Evolutionary conservation across 352 stramenopile species (phyloP).

Genomic region (Pythium scleroteichum): DNA sequence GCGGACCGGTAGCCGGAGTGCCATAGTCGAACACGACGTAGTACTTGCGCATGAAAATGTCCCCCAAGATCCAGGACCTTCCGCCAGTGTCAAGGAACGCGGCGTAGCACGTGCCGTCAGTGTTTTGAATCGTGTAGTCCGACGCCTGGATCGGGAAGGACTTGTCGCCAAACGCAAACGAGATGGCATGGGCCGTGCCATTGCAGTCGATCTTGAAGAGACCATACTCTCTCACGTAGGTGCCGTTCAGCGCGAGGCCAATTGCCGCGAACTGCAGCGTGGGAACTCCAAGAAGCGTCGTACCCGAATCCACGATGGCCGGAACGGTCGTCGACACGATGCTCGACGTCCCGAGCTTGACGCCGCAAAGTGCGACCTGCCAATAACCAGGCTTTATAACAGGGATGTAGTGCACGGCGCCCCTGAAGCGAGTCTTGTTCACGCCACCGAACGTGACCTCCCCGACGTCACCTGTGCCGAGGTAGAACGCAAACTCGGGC

Average conservation of each 20-base stretch:
- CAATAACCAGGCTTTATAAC: constrained; percentile 67
- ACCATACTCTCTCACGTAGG: constrained; percentile 46
- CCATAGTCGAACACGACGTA: constrained; percentile 94
- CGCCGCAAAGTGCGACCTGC: constrained; percentile 69
- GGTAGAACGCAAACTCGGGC: constrained; percentile 95
- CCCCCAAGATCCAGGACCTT: constrained; percentile 89
- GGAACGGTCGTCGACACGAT: constrained; percentile 39
- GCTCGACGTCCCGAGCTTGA: constrained; percentile 42
- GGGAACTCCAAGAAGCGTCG: constrained; percentile 93
- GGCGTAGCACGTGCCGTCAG: constrained; percentile 90
- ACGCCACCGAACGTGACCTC: constrained; percentile 79
- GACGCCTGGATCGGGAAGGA: constrained; percentile 90
- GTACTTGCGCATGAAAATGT: constrained; percentile 96
- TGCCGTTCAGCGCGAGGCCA: constrained; percentile 81
- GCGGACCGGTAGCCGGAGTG: constrained; percentile 60
- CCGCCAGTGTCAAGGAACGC: constrained; percentile 95
- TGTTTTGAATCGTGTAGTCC: constrained; percentile 92
- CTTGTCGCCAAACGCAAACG: constrained; percentile 91
- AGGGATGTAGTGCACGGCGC: constrained; percentile 90
- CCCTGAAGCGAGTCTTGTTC: constrained; percentile 91
- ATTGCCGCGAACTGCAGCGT: constrained; percentile 86
- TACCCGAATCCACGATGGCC: constrained; percentile 96
- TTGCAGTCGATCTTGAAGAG: constrained; percentile 95
- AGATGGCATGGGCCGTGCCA: constrained; percentile 84
- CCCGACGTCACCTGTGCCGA: constrained; percentile 77